Evolutionary conservation across 2,329 filamentous ascomycete genomes (phyloP).

Genomic region (Aspergillus ustus): DNA sequence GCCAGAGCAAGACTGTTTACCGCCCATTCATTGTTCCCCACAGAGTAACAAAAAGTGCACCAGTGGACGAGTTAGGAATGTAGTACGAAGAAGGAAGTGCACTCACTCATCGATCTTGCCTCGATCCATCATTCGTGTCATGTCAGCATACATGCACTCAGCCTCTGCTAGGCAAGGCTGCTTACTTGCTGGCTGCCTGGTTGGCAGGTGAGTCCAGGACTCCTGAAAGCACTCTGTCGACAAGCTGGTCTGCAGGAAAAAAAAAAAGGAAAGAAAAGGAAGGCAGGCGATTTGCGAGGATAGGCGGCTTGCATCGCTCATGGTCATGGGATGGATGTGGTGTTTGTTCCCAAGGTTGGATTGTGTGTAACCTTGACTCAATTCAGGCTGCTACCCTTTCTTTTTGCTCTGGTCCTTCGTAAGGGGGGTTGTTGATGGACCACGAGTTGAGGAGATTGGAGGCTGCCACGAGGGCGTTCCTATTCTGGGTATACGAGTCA

Average conservation of each 20-base stretch:
- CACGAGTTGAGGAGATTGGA: too few relatives aligned
- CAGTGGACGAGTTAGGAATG: not conserved
- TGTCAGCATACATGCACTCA: not conserved
- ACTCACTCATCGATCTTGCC: too few relatives aligned
- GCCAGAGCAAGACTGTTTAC: not conserved
- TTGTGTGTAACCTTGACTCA: not conserved
- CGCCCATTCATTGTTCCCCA: not conserved
- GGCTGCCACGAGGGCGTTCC: not conserved
- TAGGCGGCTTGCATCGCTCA: not conserved
- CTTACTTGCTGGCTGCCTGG: not conserved
- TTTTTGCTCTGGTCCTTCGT: not conserved
- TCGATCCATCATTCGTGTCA: not conserved
- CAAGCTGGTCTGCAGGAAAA: not conserved
- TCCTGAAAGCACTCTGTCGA: not conserved
- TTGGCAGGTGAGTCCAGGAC: not conserved
- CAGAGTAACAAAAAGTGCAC: not conserved
- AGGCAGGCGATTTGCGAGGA: not conserved
- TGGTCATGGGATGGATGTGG: not conserved
- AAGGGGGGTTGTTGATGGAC: not conserved
- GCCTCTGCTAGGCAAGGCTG: not conserved
- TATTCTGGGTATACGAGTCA: not conserved
- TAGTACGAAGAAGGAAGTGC: not conserved
- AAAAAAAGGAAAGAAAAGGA: not conserved
- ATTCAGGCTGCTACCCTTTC: not conserved
- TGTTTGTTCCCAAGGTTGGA: not conserved